phyloP scores from a whole-genome alignment of 108 stramenopile genomes.

The Discostella pseudostelligera region DNA sequence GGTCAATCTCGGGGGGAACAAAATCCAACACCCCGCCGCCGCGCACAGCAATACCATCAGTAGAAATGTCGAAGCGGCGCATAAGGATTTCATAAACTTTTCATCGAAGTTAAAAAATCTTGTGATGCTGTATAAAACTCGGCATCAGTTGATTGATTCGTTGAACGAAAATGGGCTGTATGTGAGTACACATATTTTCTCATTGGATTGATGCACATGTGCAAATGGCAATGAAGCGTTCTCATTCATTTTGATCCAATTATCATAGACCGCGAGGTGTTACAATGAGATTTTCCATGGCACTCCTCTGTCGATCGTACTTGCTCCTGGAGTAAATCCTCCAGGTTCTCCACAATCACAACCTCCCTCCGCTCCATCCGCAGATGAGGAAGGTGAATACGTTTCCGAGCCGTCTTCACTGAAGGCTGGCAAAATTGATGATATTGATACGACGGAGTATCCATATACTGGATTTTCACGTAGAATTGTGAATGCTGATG shows the following conservation, averaged over 20 bases:
- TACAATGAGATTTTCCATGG: constrained; percentile 33
- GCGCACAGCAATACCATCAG: constrained; percentile 25
- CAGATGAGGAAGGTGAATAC: constrained; percentile 12
- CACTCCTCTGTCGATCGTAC: constrained; percentile 25
- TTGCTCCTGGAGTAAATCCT: constrained; percentile 9
- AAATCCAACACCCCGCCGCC: constrained; percentile 2
- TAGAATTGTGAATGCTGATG: background rate
- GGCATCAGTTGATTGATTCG: constrained; percentile 29
- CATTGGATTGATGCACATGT: background rate
- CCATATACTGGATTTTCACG: background rate
- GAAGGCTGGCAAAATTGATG: background rate
- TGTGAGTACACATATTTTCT: constrained; percentile 19
- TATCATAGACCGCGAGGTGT: constrained; percentile 30
- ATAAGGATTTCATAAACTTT: constrained; percentile 30
- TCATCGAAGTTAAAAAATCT: constrained; percentile 37
- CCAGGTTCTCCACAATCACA: too few species aligned
- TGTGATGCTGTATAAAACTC: constrained; percentile 19
- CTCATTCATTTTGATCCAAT: background rate
- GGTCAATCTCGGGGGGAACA: constrained; percentile 7
- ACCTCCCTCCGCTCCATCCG: background rate
- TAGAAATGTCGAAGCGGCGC: constrained; percentile 24
- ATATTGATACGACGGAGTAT: background rate
- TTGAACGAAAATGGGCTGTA: constrained; percentile 37
- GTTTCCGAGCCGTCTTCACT: background rate
- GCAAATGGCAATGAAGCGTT: too few species aligned